Evolutionary conservation across 1,139 yeast genomes (phyloP), one percentile per base, ranked within the genome.

Genomic region (Pichia sp.): DNA sequence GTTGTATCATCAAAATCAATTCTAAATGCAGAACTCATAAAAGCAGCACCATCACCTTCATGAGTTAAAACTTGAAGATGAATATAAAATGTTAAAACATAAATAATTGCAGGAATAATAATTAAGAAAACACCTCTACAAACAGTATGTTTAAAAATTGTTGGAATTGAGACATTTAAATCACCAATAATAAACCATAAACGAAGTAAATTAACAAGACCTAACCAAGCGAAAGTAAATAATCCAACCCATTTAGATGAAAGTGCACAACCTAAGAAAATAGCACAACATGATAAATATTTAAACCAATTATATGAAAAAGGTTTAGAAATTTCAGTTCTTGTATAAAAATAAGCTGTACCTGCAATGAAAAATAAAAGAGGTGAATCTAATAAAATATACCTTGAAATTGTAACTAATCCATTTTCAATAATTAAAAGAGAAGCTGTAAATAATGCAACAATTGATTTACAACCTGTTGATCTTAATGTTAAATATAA

Each of bases 161-260:
- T 72, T 36, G 66, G 67, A 7, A 81, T 58, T 10, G 82, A 62
- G n/a, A 87, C 76, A 2, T 76, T 63, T 63, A 90, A 76, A 68
- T 94, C 98, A 56, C 97, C 98, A 62, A 89, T 69, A 53, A 86
- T 68, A 65, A 87, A 79, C 97, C 97, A 90, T 59, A 92, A 68
- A 63, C 87, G 94, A 69, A 80, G 76, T 27, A 82, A 65, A 57
- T 95, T 88, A 54, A 80, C 66, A 5, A 76, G 47, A 43, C 98
- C 98, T 53, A 87, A 79, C 97, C 98, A 94, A 7, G 86, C 89
- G 56, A 90, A 68, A 38, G 98, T 92, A 73, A 92, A 92, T 43
- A 92, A 71, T 48, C 98, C 99, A 44, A 92, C 97, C 97, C 98
- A 92, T 67, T 94, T 94, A 42, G 96, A 83, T 41, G 90, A 80